Evolutionary conservation across 2,329 filamentous ascomycete species (phyloP).

Genomic region (Penicillium italicum): DNA sequence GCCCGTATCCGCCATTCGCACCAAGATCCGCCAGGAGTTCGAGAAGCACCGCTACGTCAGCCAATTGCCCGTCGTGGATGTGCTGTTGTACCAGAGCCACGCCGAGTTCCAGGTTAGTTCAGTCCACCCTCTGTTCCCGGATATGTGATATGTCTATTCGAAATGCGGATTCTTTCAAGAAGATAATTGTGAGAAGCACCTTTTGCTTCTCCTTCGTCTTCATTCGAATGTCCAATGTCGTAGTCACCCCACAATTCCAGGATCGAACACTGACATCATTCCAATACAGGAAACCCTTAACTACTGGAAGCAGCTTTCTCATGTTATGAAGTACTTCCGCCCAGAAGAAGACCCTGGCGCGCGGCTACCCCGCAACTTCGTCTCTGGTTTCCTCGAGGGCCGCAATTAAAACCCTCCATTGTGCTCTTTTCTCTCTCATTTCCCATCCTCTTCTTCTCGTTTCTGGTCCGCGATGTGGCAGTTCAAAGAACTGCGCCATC

Average conservation of each 20-base stretch:
- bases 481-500: slow-evolving; percentile 14
- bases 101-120: slow-evolving; percentile 81
- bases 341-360: slow-evolving; percentile 74
- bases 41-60: slow-evolving; percentile 92
- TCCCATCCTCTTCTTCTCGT: slow-evolving; percentile 15
- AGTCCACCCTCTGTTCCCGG: not conserved
- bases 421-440: slow-evolving; percentile 10
- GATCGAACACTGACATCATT: not conserved
- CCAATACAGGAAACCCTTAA: slow-evolving; percentile 86
- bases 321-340: slow-evolving; percentile 96
- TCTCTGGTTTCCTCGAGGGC: slow-evolving; percentile 92
- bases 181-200: not conserved
- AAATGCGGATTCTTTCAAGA: not conserved
- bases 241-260: not conserved
- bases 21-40: slow-evolving; percentile 94
- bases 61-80: slow-evolving; percentile 82
- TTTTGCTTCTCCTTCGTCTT: not conserved
- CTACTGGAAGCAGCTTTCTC: slow-evolving; percentile 96
- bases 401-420: slow-evolving; percentile 40
- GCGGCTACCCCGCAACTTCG: slow-evolving; percentile 82
- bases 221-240: not conserved
- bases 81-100: slow-evolving; percentile 85
- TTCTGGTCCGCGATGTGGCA: slow-evolving; percentile 22
- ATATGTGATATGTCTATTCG: not conserved
- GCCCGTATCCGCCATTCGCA: slow-evolving; percentile 81